Evolutionary conservation across 1,139 yeast species (phyloP).

Genomic region (Sugiyamaella xylanicola): DNA sequence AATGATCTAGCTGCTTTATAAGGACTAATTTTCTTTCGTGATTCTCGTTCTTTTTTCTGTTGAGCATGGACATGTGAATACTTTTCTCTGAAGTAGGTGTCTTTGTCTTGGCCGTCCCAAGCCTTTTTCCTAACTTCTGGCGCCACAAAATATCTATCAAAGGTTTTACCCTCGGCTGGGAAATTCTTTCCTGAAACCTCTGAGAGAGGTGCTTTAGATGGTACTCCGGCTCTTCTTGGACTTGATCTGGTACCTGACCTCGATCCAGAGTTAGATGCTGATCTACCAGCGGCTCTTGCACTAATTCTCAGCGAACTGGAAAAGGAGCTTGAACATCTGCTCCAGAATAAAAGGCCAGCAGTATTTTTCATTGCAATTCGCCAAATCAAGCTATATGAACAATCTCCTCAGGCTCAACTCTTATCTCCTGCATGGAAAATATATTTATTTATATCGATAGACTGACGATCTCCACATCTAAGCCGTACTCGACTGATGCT

Average conservation of each 20-base stretch:
- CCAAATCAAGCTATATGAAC: too few species aligned
- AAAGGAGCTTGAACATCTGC: neutral
- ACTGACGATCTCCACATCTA: too few species aligned
- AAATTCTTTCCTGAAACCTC: slow-evolving; percentile 8
- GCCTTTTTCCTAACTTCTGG: slow-evolving; percentile 52
- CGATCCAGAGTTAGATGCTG: neutral
- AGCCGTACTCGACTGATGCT: too few species aligned
- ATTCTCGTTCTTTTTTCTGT: slow-evolving; percentile 39
- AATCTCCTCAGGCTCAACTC: too few species aligned
- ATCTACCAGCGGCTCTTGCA: neutral
- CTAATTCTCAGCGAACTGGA: too few species aligned
- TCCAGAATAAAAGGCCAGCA: neutral
- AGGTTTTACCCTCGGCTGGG: slow-evolving; percentile 30
- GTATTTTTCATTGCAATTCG: neutral
- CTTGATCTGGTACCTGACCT: neutral
- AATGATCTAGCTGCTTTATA: slow-evolving; percentile 25
- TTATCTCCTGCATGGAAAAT: too few species aligned
- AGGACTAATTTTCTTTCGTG: slow-evolving; percentile 16
- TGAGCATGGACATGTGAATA: slow-evolving; percentile 62
- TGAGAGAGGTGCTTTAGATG: slow-evolving; percentile 9
- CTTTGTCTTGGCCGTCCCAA: slow-evolving; percentile 62
- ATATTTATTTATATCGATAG: too few species aligned
- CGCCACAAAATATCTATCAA: slow-evolving; percentile 48
- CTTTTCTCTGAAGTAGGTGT: slow-evolving; percentile 54
- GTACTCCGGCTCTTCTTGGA: slow-evolving; percentile 1